phyloP scores from a whole-genome alignment of 257 asterid genomes.

The Forsythia viridissima region DNA sequence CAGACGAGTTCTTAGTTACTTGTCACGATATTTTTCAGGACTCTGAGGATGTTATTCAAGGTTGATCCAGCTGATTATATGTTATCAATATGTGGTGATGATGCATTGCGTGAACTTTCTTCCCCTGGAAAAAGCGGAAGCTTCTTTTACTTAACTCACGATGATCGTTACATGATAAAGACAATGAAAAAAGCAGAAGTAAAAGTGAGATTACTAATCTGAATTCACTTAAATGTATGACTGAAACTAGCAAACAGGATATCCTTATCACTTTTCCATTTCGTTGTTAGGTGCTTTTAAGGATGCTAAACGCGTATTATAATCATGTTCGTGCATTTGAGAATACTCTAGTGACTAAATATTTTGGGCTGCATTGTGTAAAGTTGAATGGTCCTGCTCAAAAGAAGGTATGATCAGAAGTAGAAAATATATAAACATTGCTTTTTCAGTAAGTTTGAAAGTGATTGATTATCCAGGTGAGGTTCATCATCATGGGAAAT shows the following conservation, averaged over 20 bases:
- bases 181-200: slow-evolving; percentile 97
- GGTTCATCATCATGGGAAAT: slow-evolving; percentile 89
- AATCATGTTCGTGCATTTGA: slow-evolving; percentile 62
- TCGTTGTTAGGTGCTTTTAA: slow-evolving; percentile 50
- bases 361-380: slow-evolving; percentile 68
- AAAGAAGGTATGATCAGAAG: slow-evolving; percentile 57
- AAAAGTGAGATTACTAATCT: slow-evolving; percentile 50
- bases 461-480: slow-evolving; percentile 46
- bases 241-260: neutral
- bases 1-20: neutral
- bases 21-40: slow-evolving; percentile 34
- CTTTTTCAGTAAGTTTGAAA: slow-evolving; percentile 4
- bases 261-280: neutral
- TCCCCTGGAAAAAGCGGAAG: slow-evolving; percentile 97
- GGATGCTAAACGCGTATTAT: slow-evolving; percentile 67
- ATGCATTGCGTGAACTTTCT: slow-evolving; percentile 91
- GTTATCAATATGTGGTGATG: slow-evolving; percentile 89
- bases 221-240: neutral
- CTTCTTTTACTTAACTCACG: slow-evolving; percentile 87
- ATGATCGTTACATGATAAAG: slow-evolving; percentile 95
- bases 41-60: slow-evolving; percentile 79
- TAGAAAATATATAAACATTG: neutral
- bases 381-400: slow-evolving; percentile 60
- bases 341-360: slow-evolving; percentile 64
- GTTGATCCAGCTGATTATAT: slow-evolving; percentile 97